These are phyloP conservation scores for Debaryomycetaceae sp. DNA, from an alignment of 1,139 yeast species.

Conservation along the genomic window DNA sequence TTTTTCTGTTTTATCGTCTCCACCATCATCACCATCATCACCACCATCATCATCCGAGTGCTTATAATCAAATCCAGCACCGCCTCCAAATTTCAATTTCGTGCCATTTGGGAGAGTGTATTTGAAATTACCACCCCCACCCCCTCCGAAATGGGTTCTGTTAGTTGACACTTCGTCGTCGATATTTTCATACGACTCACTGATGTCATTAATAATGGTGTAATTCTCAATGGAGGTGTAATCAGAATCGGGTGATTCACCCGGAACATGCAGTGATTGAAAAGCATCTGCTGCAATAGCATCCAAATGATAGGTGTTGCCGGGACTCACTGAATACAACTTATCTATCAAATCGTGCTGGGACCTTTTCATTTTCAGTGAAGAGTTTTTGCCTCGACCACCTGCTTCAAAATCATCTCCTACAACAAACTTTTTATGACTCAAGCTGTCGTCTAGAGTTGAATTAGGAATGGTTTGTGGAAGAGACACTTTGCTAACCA, in stretches of 20 bases:
- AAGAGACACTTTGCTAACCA: constrained; percentile 8
- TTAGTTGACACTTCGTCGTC: neutral
- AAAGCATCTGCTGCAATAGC: constrained; percentile 29
- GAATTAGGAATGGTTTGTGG: constrained; percentile 1
- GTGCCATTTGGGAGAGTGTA: constrained; percentile 22
- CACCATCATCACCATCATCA: constrained; percentile 3
- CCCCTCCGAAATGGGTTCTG: constrained; percentile 9
- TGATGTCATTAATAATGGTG: neutral
- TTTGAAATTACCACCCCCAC: constrained; percentile 26
- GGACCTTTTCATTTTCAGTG: neutral
- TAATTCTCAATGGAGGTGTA: neutral
- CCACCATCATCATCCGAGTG: constrained; percentile 9
- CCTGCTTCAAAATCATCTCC: too few relatives aligned
- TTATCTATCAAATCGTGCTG: constrained; percentile 28
- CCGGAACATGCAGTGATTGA: neutral
- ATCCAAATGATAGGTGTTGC: constrained; percentile 35
- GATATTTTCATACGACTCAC: neutral
- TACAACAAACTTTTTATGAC: too few relatives aligned
- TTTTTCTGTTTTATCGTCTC: neutral
- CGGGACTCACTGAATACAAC: constrained; percentile 41
- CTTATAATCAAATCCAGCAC: constrained; percentile 25
- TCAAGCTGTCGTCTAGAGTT: too few relatives aligned
- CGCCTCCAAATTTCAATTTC: constrained; percentile 24
- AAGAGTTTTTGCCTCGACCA: too few relatives aligned
- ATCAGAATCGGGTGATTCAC: neutral